These are phyloP conservation scores for Chrysochromulina tobinii DNA, from an alignment of 78 protist species.

Conservation along the genomic window DNA sequence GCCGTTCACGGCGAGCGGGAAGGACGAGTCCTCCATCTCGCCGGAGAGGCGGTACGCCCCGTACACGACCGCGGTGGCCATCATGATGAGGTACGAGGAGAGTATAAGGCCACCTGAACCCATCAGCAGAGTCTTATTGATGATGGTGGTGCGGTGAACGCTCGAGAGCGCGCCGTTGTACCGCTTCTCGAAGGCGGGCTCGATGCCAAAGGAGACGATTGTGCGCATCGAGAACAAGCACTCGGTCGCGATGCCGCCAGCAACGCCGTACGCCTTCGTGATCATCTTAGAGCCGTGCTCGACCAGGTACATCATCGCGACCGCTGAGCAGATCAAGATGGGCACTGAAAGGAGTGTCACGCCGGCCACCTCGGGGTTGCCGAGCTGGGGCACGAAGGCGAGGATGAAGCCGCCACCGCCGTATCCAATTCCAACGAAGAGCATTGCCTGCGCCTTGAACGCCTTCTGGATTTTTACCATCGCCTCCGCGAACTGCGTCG, in stretches of 20 bases:
- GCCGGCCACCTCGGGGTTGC: background rate
- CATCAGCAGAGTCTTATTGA: too few species aligned
- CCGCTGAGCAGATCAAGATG: background rate
- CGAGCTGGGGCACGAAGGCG: background rate
- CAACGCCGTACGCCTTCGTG: constrained; percentile 64
- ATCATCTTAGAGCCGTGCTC: background rate
- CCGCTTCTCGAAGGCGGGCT: background rate
- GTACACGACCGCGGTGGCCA: too few species aligned
- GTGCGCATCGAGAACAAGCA: constrained; percentile 69
- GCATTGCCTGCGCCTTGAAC: constrained; percentile 18
- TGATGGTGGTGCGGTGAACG: constrained; percentile 47
- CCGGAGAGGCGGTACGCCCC: too few species aligned
- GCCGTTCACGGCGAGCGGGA: too few species aligned
- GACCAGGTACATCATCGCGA: background rate
- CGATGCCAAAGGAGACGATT: constrained; percentile 67
- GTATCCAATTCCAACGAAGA: background rate
- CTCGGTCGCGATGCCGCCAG: constrained; percentile 76
- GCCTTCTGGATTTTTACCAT: constrained; percentile 52
- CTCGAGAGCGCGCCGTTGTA: constrained; percentile 30
- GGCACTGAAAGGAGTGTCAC: background rate
- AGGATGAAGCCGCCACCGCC: background rate
- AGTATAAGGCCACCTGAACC: too few species aligned
- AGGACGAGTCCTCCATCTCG: too few species aligned
- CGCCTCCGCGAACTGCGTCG: constrained; percentile 52
- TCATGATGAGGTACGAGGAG: too few species aligned